A percentile compares a stretch with the other conserved stretches of the same genome.
These are phyloP conservation scores for Solanum hybrid DNA, from an alignment of 305 asterid species.

Conservation along the genomic window DNA sequence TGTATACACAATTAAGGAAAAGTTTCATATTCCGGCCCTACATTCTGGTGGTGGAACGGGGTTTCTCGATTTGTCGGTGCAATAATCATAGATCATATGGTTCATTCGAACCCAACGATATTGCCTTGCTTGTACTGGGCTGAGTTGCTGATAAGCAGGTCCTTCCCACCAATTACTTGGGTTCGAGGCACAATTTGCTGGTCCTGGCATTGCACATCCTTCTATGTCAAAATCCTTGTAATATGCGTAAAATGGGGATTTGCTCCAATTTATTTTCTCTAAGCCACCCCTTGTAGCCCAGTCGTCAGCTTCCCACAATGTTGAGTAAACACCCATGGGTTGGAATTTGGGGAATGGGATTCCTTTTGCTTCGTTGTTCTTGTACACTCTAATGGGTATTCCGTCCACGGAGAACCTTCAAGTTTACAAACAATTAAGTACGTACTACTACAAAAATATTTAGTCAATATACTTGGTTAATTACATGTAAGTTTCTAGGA, in stretches of 20 bases:
- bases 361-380: slow-evolving; percentile 62
- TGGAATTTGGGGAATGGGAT: slow-evolving; percentile 52
- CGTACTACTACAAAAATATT: not conserved
- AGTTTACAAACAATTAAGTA: not conserved
- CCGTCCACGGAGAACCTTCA: slow-evolving; percentile 37
- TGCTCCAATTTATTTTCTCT: slow-evolving; percentile 71
- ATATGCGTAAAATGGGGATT: slow-evolving; percentile 63
- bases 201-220: slow-evolving; percentile 61
- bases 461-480: not conserved
- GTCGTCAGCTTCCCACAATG: slow-evolving; percentile 78
- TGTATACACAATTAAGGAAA: not conserved
- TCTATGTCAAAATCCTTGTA: slow-evolving; percentile 68
- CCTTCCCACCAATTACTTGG: slow-evolving; percentile 70
- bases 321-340: slow-evolving; percentile 62
- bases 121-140: slow-evolving; percentile 31
- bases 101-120: slow-evolving; percentile 61
- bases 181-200: slow-evolving; percentile 35
- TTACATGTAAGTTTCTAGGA: not conserved
- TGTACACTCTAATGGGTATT: slow-evolving; percentile 55
- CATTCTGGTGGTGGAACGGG: slow-evolving; percentile 59
- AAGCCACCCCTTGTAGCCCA: slow-evolving; percentile 83
- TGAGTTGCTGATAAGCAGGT: slow-evolving; percentile 34
- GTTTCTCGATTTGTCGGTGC: slow-evolving; percentile 50
- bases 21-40: slow-evolving; percentile 38
- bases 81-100: slow-evolving; percentile 63